Conservation (phyloP, 1,284 basidiomycete genomes). For the Moesziomyces sp. region DNA sequence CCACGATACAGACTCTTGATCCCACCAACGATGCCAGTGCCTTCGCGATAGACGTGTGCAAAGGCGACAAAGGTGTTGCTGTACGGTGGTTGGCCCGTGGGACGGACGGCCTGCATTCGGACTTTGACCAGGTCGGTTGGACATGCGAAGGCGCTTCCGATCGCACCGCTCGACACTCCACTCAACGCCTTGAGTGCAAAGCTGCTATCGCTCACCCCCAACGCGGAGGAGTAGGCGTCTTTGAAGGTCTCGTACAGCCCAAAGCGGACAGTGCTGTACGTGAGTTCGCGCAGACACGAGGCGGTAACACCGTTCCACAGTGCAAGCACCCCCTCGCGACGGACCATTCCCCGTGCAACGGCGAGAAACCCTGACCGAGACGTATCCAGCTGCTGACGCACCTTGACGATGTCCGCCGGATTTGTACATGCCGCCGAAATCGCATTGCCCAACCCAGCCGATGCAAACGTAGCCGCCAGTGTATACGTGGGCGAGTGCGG, state of each 20-base stretch:
- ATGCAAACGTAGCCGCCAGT: constrained; percentile 46
- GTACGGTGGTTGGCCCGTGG: constrained; percentile 44
- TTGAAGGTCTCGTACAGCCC: constrained; percentile 58
- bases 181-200: constrained; percentile 55
- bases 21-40: constrained; percentile 31
- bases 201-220: constrained; percentile 31
- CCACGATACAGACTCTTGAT: constrained; percentile 50
- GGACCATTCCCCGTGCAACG: constrained; percentile 37
- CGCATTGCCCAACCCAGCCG: constrained; percentile 52
- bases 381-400: constrained; percentile 56
- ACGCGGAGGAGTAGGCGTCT: constrained; percentile 28
- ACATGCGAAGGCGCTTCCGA: constrained; percentile 51
- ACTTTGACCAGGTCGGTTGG: constrained; percentile 59
- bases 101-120: constrained; percentile 54
- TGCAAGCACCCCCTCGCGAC: constrained; percentile 36
- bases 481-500: constrained; percentile 22
- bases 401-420: constrained; percentile 57
- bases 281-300: constrained; percentile 50
- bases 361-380: constrained; percentile 40
- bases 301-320: constrained; percentile 56
- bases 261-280: constrained; percentile 56
- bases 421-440: constrained; percentile 55
- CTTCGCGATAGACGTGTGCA: constrained; percentile 44
- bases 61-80: constrained; percentile 51
- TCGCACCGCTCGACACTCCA: constrained; percentile 52